These are phyloP conservation scores for Maudiozyma barnettii DNA, from an alignment of 805 yeast species.

Conservation along the genomic window DNA sequence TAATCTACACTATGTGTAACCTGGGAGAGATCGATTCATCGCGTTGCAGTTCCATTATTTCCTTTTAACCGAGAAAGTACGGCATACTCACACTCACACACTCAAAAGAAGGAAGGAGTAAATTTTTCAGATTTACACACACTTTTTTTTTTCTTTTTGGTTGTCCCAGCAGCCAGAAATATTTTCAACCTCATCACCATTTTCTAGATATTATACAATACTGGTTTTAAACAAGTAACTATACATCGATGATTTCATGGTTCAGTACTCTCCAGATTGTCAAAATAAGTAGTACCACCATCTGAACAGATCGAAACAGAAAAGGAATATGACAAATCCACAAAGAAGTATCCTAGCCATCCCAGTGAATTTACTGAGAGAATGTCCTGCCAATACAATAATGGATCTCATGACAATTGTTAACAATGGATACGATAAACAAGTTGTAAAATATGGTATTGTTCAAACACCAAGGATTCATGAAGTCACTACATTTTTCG, in stretches of 20 bases:
- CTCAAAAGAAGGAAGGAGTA: too few species aligned
- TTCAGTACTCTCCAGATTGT: too few species aligned
- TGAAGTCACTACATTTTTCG: not conserved
- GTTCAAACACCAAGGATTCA: slow-evolving; percentile 1
- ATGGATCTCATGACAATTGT: not conserved
- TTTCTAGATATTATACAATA: too few species aligned
- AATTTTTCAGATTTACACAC: not conserved
- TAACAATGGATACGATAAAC: slow-evolving; percentile 1
- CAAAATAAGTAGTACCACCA: too few species aligned
- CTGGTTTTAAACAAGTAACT: too few species aligned
- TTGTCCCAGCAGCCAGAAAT: not conserved
- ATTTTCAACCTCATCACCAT: not conserved
- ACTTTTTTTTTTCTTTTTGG: not conserved
- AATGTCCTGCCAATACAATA: slow-evolving; percentile 1
- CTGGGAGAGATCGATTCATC: too few species aligned
- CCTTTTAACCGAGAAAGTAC: too few species aligned
- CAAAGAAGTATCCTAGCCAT: not conserved
- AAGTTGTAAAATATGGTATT: not conserved
- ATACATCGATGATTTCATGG: too few species aligned
- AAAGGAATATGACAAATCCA: not conserved
- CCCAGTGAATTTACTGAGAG: not conserved
- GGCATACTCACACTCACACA: too few species aligned
- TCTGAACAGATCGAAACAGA: not conserved
- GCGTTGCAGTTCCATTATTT: too few species aligned
- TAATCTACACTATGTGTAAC: too few species aligned